phyloP scores from a whole-genome alignment of 1,139 yeast genomes.

The Geotrichum phurueaensis region DNA sequence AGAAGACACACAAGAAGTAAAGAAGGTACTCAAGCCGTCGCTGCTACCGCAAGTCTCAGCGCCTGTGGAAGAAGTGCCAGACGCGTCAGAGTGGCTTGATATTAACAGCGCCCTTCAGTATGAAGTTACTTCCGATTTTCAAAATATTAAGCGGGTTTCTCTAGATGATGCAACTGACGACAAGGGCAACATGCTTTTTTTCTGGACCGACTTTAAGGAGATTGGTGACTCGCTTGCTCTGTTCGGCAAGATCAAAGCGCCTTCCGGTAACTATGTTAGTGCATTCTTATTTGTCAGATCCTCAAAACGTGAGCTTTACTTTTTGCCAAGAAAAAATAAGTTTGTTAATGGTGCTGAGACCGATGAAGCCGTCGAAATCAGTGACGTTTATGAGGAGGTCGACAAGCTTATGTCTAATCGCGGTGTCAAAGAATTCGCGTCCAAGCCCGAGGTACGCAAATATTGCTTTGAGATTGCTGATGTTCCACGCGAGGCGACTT shows the following conservation, averaged over 20 bases:
- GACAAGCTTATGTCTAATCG: slow-evolving; percentile 53
- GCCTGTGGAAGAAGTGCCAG: slow-evolving; percentile 4
- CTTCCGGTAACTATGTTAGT: slow-evolving; percentile 47
- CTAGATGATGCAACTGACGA: slow-evolving; percentile 27
- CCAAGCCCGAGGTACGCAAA: slow-evolving; percentile 67
- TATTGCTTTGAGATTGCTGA: slow-evolving; percentile 85
- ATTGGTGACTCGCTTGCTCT: slow-evolving; percentile 61
- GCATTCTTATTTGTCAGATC: slow-evolving; percentile 75
- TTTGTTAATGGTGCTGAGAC: slow-evolving; percentile 40
- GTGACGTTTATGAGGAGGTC: slow-evolving; percentile 75
- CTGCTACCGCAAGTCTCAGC: not conserved
- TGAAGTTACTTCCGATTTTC: slow-evolving; percentile 1
- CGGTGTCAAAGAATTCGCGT: slow-evolving; percentile 56
- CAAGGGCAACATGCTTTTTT: slow-evolving; percentile 58
- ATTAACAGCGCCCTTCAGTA: slow-evolving; percentile 7
- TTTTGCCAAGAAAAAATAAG: slow-evolving; percentile 49
- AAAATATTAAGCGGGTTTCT: slow-evolving; percentile 11
- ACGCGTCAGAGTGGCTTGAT: slow-evolving; percentile 15
- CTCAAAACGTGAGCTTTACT: slow-evolving; percentile 63
- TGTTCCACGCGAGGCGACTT: slow-evolving; percentile 75
- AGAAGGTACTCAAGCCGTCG: not conserved
- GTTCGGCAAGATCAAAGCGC: slow-evolving; percentile 66
- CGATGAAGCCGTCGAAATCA: slow-evolving; percentile 42
- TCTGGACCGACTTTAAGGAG: slow-evolving; percentile 87
- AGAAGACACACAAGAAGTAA: slow-evolving; percentile 3